Conservation (phyloP, 495 filamentous ascomycete species). For the Tuber melanosporum region DNA sequence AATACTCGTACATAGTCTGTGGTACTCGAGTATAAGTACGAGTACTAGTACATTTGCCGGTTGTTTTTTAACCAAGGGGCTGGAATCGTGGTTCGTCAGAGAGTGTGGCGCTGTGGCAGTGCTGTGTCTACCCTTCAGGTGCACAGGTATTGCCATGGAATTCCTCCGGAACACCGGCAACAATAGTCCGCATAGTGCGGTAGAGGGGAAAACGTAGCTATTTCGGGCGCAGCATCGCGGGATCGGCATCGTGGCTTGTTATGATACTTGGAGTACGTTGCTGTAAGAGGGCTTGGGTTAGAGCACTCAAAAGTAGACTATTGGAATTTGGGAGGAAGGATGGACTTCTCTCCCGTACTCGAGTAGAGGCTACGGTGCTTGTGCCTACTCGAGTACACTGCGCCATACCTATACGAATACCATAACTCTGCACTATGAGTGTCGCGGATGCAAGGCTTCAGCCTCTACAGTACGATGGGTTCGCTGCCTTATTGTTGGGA, state of each 20-base stretch:
- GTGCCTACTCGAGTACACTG: background rate
- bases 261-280: background rate
- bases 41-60: no score
- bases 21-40: no score
- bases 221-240: background rate
- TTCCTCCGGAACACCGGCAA: background rate
- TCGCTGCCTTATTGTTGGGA: background rate
- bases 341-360: background rate
- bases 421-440: background rate
- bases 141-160: background rate
- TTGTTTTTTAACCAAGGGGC: background rate
- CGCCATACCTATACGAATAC: background rate
- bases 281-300: background rate
- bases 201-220: background rate
- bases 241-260: background rate
- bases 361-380: background rate
- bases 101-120: background rate
- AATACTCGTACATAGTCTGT: no score
- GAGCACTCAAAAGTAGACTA: background rate
- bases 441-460: background rate
- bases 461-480: background rate
- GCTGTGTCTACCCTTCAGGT: background rate
- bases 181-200: background rate
- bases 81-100: background rate
- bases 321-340: background rate